Evolutionary conservation across 306 rosid species (phyloP).

Genomic region (Fagus sylvatica): DNA sequence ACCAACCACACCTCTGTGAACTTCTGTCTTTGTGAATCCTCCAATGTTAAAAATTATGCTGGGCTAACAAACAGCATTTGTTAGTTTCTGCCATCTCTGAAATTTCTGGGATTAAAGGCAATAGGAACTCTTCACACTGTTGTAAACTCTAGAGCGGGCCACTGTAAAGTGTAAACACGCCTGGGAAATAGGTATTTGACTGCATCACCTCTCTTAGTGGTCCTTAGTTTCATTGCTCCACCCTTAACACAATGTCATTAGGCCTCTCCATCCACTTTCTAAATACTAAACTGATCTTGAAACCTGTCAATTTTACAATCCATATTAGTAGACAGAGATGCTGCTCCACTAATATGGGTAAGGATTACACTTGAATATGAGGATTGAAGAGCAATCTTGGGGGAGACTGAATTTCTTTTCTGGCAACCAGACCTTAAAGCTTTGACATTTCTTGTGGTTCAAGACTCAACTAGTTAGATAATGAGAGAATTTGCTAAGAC

Average conservation of each 20-base stretch:
- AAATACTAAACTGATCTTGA: slow-evolving; percentile 6
- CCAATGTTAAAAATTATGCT: neutral
- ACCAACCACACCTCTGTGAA: neutral
- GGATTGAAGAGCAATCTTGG: slow-evolving; percentile 21
- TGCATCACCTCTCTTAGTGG: neutral
- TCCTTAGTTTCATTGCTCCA: neutral
- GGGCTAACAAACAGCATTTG: neutral
- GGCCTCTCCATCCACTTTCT: neutral
- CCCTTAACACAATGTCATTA: neutral
- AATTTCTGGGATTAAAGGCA: neutral
- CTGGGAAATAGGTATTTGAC: neutral
- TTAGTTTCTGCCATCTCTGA: neutral
- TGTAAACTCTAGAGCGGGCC: neutral
- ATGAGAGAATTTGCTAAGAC: neutral
- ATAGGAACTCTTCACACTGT: neutral
- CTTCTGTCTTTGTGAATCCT: neutral
- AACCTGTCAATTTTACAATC: slow-evolving; percentile 17
- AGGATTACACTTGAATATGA: slow-evolving; percentile 6
- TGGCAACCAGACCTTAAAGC: slow-evolving; percentile 12
- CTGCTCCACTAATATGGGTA: slow-evolving; percentile 12
- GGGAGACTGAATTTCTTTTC: slow-evolving; percentile 13
- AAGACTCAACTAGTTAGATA: neutral
- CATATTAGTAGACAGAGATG: neutral
- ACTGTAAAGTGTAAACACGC: neutral
- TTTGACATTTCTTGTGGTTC: neutral